phyloP scores from a whole-genome alignment of 345 rosid species.

The Salix exigua region DNA sequence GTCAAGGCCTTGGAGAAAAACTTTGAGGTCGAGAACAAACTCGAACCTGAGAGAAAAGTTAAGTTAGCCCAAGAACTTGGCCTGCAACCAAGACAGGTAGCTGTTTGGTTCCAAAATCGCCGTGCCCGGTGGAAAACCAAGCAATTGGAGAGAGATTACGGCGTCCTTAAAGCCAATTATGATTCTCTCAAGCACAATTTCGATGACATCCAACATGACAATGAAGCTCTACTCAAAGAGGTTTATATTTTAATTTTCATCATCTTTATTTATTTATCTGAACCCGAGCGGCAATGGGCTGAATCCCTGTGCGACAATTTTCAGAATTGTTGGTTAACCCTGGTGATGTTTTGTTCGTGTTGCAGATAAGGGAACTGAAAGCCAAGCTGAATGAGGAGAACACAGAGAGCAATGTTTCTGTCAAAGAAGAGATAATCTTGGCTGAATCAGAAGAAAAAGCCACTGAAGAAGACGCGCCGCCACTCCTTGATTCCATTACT shows the following conservation, averaged over 20 bases:
- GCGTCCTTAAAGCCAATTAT: conserved; percentile 48
- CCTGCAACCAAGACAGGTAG: conserved; percentile 81
- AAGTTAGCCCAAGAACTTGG: conserved; percentile 84
- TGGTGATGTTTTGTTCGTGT: background rate
- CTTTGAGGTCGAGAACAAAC: conserved; percentile 81
- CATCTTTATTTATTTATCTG: background rate
- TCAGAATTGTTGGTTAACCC: background rate
- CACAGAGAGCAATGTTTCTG: conserved; percentile 55
- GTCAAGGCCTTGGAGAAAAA: conserved; percentile 84
- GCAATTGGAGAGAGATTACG: conserved; percentile 71
- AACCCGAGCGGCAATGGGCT: background rate
- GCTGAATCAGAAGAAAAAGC: conserved; percentile 33
- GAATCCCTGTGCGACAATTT: background rate
- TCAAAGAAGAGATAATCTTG: conserved; percentile 57
- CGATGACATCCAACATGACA: conserved; percentile 69
- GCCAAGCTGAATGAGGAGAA: conserved; percentile 55
- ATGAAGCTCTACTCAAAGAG: conserved; percentile 78
- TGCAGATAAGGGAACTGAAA: conserved; percentile 74
- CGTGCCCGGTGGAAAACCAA: conserved; percentile 90
- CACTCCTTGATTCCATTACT: conserved; percentile 25
- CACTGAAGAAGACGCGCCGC: conserved; percentile 16
- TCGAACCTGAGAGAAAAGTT: conserved; percentile 77
- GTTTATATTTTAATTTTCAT: conserved; percentile 21
- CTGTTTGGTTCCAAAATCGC: conserved; percentile 90
- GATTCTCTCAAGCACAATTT: conserved; percentile 54